Conservation (phyloP, 192 early-diverging fungal genomes). For the Backusella luteola region DNA sequence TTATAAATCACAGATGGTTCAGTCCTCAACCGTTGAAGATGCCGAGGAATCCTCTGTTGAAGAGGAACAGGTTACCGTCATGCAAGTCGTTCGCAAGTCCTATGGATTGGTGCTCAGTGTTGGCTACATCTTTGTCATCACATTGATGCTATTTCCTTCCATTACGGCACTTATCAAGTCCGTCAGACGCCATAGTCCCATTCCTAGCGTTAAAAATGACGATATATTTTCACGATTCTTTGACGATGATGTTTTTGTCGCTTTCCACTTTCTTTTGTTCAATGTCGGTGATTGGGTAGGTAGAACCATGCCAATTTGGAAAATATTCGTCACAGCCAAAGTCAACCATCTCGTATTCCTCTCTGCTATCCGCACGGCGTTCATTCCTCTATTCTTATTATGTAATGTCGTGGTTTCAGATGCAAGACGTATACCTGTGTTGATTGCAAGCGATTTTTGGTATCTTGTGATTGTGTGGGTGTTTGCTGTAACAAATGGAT, state of each 20-base stretch:
- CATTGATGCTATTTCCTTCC: conserved; percentile 72
- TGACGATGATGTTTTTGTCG: conserved; percentile 61
- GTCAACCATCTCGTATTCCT: conserved; percentile 40
- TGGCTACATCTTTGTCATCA: conserved; percentile 61
- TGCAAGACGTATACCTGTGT: conserved; percentile 29
- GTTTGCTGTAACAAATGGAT: conserved; percentile 69
- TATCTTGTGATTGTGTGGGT: conserved; percentile 55
- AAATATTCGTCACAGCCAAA: conserved; percentile 49
- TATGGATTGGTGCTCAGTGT: conserved; percentile 47
- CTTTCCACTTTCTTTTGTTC: conserved; percentile 71
- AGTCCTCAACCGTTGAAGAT: neutral
- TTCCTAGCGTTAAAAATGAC: neutral
- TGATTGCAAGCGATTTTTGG: conserved; percentile 43
- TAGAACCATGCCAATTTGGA: conserved; percentile 45
- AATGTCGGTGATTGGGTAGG: conserved; percentile 77
- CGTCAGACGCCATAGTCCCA: neutral
- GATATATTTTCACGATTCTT: conserved; percentile 30
- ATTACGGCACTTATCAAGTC: conserved; percentile 69
- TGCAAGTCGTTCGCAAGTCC: conserved; percentile 18
- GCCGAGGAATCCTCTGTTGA: neutral
- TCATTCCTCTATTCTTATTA: conserved; percentile 67
- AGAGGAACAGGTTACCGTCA: neutral
- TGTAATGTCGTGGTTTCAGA: conserved; percentile 7
- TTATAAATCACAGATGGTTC: conserved; percentile 37
- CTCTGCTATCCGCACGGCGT: conserved; percentile 50